Evolutionary conservation across 2,329 filamentous ascomycete genomes (phyloP), one percentile per base, ranked within the genome.

Genomic region (Trichoderma afroharzianum): DNA sequence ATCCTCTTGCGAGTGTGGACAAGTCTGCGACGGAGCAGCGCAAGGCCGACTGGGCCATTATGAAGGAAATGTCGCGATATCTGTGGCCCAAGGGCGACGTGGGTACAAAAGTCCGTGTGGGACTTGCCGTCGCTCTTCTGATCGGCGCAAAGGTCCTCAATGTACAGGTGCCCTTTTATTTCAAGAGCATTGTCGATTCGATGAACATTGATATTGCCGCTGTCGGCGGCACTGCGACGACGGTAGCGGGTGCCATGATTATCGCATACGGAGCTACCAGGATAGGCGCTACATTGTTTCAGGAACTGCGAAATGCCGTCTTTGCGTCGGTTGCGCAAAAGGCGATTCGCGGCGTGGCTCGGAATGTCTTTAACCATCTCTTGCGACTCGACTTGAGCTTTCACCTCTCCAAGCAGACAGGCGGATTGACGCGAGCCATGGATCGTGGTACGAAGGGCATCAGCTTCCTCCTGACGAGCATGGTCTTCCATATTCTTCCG

Each of bases 371-470:
- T 77, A 90, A 93, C 73, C 97, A 99, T 81, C 79, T 99, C 63
- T 85, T 99, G 33, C 91, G 90, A 69, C 87, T 99, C 26, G 96
- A 99, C 79, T 87, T 98, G 62, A 94, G 92, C 81, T 99, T 99
- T 82, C 96, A 99, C 80, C 87, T 99, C 11, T 91, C 92, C 24
- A 93, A 97, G 77, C 96, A 99, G 83, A 99, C 96, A 0, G 96
- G 96, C 74, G 96, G 96, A 1, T 83, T 99, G 74, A 98, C 95
- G 1, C 87, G 96, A 75, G 96, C 97, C 28, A 96, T 99, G 74
- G 97, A 99, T 79, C 90, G 97, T 74, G 96, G 96, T 78, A 99
- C 96, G 24, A 99, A 99, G 83, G 97, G 96, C 74, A 99, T 99
- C 80, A 98, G 94, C 85, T 99, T 98, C 81, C 82, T 99, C 75